Evolutionary conservation across 2,329 filamentous ascomycete species (phyloP).

Genomic region (Verruconis gallopava): DNA sequence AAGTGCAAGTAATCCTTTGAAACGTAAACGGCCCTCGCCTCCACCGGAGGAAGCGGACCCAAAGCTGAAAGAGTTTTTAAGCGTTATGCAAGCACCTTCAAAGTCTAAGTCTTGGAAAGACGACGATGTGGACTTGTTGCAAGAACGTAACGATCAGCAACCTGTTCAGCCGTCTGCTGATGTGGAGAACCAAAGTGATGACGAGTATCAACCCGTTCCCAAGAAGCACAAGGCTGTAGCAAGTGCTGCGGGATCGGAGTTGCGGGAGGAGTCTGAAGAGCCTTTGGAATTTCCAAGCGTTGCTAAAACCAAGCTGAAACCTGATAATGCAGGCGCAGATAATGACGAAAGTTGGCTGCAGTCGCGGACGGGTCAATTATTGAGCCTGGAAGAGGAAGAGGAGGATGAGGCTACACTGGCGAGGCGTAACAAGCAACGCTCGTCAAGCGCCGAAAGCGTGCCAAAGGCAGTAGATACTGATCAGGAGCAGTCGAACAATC

Average conservation of each 20-base stretch:
- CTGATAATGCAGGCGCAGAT: conserved; percentile 28
- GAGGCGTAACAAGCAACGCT: neutral
- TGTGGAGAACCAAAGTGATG: conserved; percentile 46
- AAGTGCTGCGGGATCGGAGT: conserved; percentile 3
- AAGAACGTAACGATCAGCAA: neutral
- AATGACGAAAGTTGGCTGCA: conserved; percentile 87
- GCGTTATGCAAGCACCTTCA: conserved; percentile 61
- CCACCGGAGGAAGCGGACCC: conserved; percentile 42
- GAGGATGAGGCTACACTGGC: neutral
- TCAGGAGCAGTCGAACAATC: neutral
- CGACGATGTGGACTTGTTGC: conserved; percentile 27
- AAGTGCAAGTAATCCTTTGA: conserved; percentile 36
- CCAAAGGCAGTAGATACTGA: neutral
- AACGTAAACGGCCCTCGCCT: conserved; percentile 52
- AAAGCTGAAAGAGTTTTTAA: conserved; percentile 75
- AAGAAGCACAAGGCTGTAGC: conserved; percentile 28
- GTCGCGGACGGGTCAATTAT: conserved; percentile 70
- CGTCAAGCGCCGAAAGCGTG: neutral
- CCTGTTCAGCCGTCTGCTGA: conserved; percentile 2
- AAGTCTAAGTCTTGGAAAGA: conserved; percentile 52
- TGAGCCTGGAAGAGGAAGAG: conserved; percentile 72
- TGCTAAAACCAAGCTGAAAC: neutral
- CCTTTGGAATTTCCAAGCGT: neutral
- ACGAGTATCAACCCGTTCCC: conserved; percentile 57
- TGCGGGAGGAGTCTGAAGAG: neutral